Conservation (phyloP, 108 stramenopile species). For the Discostella pseudostelligera region DNA sequence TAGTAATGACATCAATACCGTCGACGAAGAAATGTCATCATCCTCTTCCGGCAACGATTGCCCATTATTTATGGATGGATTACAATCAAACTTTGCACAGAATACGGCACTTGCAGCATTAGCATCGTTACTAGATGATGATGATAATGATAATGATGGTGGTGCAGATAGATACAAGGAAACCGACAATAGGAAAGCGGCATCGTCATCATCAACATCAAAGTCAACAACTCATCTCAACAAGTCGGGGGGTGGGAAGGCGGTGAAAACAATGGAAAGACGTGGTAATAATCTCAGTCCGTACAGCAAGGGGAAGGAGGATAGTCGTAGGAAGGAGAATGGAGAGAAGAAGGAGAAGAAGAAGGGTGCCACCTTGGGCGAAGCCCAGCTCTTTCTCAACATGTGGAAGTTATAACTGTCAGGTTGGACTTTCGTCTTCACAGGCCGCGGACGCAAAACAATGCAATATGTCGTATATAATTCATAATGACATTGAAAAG, state of each 20-base stretch:
- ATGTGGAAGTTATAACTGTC: constrained; percentile 69
- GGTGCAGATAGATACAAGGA: not conserved
- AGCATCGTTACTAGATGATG: constrained; percentile 65
- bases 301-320: constrained; percentile 5
- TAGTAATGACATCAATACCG: constrained; percentile 1
- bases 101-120: constrained; percentile 70
- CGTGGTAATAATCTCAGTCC: constrained; percentile 30
- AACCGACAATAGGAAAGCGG: not conserved
- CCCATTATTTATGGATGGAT: constrained; percentile 74
- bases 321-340: constrained; percentile 3
- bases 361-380: constrained; percentile 51
- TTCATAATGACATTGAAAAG: too few species aligned
- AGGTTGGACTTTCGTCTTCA: too few species aligned
- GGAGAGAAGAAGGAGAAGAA: constrained; percentile 13
- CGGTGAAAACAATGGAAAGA: not conserved
- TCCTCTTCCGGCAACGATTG: constrained; percentile 22
- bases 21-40: constrained; percentile 2
- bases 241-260: constrained; percentile 36
- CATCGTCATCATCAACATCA: not conserved
- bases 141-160: constrained; percentile 23
- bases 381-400: constrained; percentile 77
- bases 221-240: not conserved
- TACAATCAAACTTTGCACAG: constrained; percentile 60
- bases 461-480: too few species aligned
- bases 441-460: too few species aligned